Percentiles rank a stretch among this genome's conserved stretches.
Conservation (phyloP, 2,329 filamentous ascomycete genomes). For the Stylonectria norvegica region DNA sequence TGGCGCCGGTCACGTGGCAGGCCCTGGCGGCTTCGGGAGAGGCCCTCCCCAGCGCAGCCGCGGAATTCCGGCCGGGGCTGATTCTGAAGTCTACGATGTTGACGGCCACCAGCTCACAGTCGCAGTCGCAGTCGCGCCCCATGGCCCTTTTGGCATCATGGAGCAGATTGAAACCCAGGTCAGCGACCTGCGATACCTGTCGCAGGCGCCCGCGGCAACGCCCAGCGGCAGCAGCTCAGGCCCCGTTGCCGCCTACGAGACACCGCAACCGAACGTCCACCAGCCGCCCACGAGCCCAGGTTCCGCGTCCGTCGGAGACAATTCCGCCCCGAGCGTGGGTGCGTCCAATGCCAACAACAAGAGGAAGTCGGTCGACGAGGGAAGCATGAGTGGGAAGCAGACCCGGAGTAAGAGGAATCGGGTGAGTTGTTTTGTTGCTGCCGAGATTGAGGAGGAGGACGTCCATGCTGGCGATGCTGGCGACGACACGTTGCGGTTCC, state of each 20-base stretch:
- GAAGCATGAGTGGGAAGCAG: constrained; percentile 40
- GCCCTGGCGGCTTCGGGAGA: background rate
- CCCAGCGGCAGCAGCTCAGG: constrained; percentile 17
- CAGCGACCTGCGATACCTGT: constrained; percentile 51
- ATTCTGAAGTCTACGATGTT: constrained; percentile 5
- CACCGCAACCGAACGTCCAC: constrained; percentile 31
- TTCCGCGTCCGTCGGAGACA: constrained; percentile 45
- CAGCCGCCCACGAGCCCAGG: constrained; percentile 36
- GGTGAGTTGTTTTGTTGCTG: constrained; percentile 39
- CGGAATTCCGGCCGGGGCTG: background rate
- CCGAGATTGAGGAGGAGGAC: no score
- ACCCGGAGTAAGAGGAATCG: constrained; percentile 60
- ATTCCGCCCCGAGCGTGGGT: constrained; percentile 42
- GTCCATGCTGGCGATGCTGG: background rate
- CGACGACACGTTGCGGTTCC: no score
- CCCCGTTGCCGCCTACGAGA: constrained; percentile 32
- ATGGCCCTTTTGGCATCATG: constrained; percentile 34
- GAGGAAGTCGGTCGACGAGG: constrained; percentile 43
- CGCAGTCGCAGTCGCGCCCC: background rate
- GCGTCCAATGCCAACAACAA: constrained; percentile 28
- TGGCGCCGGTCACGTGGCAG: background rate
- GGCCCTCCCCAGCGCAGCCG: background rate
- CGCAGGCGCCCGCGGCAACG: constrained; percentile 35
- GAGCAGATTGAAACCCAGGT: constrained; percentile 54
- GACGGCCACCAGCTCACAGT: constrained; percentile 12